Evolutionary conservation across 257 asterid genomes (phyloP).

Genomic region (Lantana camara): DNA sequence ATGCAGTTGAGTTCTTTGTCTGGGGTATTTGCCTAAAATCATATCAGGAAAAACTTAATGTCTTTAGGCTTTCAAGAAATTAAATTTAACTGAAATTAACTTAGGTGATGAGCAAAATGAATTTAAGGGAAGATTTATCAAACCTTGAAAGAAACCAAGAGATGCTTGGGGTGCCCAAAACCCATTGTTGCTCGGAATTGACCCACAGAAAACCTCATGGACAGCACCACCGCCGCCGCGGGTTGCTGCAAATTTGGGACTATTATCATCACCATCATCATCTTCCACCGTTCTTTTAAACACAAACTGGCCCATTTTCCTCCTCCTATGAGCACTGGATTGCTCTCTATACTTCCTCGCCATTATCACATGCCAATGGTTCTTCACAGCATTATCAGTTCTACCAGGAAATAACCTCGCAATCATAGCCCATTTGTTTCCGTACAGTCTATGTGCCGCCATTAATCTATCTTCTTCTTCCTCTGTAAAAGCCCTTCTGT

Average conservation of each 20-base stretch:
- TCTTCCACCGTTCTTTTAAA: constrained; percentile 39
- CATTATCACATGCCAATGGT: constrained; percentile 94
- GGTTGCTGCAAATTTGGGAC: constrained; percentile 1
- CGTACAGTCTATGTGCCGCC: constrained; percentile 90
- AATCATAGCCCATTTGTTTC: constrained; percentile 95
- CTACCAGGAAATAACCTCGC: constrained; percentile 90
- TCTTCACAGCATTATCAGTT: constrained; percentile 92
- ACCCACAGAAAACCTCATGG: constrained; percentile 33
- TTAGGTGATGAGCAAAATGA: constrained; percentile 7
- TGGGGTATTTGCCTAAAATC: too few relatives aligned
- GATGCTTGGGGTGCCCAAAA: constrained; percentile 45
- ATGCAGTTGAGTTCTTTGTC: too few relatives aligned
- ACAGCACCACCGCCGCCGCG: not conserved
- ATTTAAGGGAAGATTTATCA: not conserved
- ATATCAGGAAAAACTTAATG: too few relatives aligned
- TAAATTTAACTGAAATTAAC: not conserved
- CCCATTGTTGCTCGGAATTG: constrained; percentile 25
- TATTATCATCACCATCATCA: not conserved
- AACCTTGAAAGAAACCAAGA: constrained; percentile 52
- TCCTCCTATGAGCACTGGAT: constrained; percentile 63
- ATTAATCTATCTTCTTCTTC: constrained; percentile 87
- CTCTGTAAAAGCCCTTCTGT: constrained; percentile 77
- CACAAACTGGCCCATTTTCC: constrained; percentile 70
- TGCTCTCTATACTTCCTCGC: constrained; percentile 87
- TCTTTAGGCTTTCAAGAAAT: too few relatives aligned